Evolutionary conservation across 768 basidiomycete species (phyloP).

Genomic region (Candolleomyces eurysporus): DNA sequence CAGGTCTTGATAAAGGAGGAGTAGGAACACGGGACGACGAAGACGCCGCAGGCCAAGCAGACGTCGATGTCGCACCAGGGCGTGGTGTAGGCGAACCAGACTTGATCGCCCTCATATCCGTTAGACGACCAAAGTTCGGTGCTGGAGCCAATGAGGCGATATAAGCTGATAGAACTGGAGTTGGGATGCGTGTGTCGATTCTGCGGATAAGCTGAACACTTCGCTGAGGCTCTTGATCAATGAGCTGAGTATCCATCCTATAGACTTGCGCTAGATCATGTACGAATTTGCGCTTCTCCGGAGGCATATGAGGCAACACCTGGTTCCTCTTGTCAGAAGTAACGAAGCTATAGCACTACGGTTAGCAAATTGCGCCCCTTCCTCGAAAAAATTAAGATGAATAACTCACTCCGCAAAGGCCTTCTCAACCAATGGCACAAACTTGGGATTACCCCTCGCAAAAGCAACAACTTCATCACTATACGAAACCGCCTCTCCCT

Average conservation of each 20-base stretch:
- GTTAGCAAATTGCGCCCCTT: neutral
- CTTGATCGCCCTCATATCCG: slow-evolving; percentile 45
- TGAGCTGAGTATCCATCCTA: slow-evolving; percentile 78
- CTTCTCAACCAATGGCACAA: slow-evolving; percentile 73
- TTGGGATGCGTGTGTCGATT: slow-evolving; percentile 78
- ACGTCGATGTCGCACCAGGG: slow-evolving; percentile 5
- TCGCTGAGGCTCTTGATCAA: slow-evolving; percentile 89
- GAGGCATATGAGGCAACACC: slow-evolving; percentile 80
- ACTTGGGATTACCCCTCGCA: slow-evolving; percentile 60
- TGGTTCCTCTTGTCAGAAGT: slow-evolving; percentile 63
- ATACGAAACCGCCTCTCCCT: slow-evolving; percentile 46
- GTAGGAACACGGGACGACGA: neutral
- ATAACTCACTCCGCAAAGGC: slow-evolving; percentile 73
- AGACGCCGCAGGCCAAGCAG: slow-evolving; percentile 3
- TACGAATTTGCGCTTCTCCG: slow-evolving; percentile 80
- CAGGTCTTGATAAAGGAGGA: neutral
- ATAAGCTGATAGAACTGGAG: slow-evolving; percentile 60
- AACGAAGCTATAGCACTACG: slow-evolving; percentile 52
- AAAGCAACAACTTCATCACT: slow-evolving; percentile 60
- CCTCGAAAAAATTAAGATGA: slow-evolving; percentile 17
- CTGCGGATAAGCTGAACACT: slow-evolving; percentile 82
- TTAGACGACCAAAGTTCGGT: slow-evolving; percentile 57
- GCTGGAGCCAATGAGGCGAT: slow-evolving; percentile 28
- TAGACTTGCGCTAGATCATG: slow-evolving; percentile 76
- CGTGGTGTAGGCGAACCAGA: neutral